These are phyloP conservation scores for Lizonia empirigonia DNA, from an alignment of 2,329 filamentous ascomycete species.

Conservation along the genomic window DNA sequence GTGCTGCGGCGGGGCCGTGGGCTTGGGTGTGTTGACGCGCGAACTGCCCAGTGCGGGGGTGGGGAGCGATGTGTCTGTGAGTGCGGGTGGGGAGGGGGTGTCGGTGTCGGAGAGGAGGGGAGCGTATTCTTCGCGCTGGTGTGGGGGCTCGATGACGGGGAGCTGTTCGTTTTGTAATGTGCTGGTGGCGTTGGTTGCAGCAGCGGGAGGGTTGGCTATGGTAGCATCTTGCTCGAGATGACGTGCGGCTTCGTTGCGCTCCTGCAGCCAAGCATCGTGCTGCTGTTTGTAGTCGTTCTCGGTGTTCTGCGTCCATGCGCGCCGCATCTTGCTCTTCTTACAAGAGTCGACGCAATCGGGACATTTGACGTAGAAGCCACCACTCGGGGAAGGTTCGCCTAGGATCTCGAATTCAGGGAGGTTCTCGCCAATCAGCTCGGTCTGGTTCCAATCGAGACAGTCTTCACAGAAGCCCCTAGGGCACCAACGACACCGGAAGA, in stretches of 20 bases:
- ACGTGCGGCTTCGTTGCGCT: slow-evolving; percentile 24
- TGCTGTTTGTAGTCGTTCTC: slow-evolving; percentile 33
- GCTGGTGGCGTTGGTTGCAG: neutral
- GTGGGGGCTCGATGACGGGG: neutral
- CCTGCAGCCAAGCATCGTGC: slow-evolving; percentile 28
- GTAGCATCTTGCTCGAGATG: slow-evolving; percentile 20
- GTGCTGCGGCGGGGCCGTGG: neutral
- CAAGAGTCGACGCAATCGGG: slow-evolving; percentile 45
- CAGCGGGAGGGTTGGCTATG: neutral
- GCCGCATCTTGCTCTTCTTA: slow-evolving; percentile 26
- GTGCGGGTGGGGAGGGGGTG: slow-evolving; percentile 27
- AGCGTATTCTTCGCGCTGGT: slow-evolving; percentile 4
- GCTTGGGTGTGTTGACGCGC: slow-evolving; percentile 31
- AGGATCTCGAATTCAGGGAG: slow-evolving; percentile 60
- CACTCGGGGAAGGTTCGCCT: slow-evolving; percentile 48
- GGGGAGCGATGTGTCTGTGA: slow-evolving; percentile 35
- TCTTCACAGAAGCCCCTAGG: slow-evolving; percentile 63
- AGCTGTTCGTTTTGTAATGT: neutral
- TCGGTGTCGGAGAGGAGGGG: slow-evolving; percentile 23
- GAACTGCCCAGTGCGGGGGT: slow-evolving; percentile 31
- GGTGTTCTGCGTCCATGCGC: slow-evolving; percentile 31
- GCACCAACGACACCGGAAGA: slow-evolving; percentile 62
- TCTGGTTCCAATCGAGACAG: slow-evolving; percentile 60
- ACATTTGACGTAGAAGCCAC: slow-evolving; percentile 62
- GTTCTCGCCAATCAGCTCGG: slow-evolving; percentile 58